Evolutionary conservation across 495 filamentous ascomycete species (phyloP).

Genomic region (Xylaria sp.): DNA sequence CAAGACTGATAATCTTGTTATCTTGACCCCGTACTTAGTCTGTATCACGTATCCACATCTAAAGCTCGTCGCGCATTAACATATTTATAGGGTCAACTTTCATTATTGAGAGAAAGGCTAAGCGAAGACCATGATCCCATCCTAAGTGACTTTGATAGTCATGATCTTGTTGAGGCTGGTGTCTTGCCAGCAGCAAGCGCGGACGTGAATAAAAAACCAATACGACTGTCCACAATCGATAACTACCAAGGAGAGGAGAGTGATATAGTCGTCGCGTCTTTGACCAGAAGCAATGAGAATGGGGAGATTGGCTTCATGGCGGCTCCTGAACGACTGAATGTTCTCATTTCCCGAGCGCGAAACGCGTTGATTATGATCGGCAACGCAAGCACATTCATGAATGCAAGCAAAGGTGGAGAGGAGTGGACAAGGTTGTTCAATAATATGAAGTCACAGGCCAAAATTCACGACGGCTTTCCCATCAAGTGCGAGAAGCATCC

Average conservation of each 20-base stretch:
- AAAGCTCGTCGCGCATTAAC: slow-evolving; percentile 10
- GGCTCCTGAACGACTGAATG: slow-evolving; percentile 71
- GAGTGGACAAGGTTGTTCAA: slow-evolving; percentile 68
- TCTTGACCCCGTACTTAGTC: slow-evolving; percentile 74
- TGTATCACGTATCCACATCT: not conserved
- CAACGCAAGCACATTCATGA: slow-evolving; percentile 71
- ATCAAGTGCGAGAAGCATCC: slow-evolving; percentile 73
- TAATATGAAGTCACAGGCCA: slow-evolving; percentile 56
- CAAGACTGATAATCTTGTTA: slow-evolving; percentile 66
- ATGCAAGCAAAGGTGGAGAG: slow-evolving; percentile 63
- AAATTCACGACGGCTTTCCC: slow-evolving; percentile 74
- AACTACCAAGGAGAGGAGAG: slow-evolving; percentile 86
- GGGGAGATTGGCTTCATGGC: slow-evolving; percentile 80
- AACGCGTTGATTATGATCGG: slow-evolving; percentile 75
- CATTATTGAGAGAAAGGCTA: slow-evolving; percentile 61
- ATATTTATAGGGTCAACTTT: slow-evolving; percentile 64
- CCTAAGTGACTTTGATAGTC: slow-evolving; percentile 73
- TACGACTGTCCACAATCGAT: slow-evolving; percentile 74
- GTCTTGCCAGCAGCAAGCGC: slow-evolving; percentile 63
- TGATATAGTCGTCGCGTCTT: slow-evolving; percentile 71
- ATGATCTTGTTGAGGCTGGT: slow-evolving; percentile 71
- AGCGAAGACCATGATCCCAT: slow-evolving; percentile 61
- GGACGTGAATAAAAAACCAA: slow-evolving; percentile 54
- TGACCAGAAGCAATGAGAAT: slow-evolving; percentile 70
- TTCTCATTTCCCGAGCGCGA: slow-evolving; percentile 74